Percentiles rank a stretch among this genome's conserved stretches.
These are phyloP conservation scores for Orbilia brochopaga DNA, from an alignment of 2,329 filamentous ascomycete genomes.

Conservation along the genomic window DNA sequence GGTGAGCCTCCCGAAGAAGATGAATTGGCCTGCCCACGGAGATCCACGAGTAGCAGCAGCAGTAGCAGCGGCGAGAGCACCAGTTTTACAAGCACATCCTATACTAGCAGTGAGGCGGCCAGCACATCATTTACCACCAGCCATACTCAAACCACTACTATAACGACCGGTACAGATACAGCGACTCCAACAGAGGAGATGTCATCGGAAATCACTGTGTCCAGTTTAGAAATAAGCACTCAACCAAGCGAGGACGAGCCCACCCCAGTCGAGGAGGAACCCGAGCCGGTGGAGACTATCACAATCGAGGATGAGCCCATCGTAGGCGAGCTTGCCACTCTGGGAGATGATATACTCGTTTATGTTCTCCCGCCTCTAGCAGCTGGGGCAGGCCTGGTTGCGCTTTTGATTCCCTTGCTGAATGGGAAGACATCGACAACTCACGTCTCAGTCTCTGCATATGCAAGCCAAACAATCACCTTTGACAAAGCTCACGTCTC, in stretches of 20 bases:
- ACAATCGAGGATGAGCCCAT: neutral
- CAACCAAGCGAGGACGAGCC: neutral
- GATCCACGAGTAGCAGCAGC: neutral
- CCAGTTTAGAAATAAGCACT: neutral
- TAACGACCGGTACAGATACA: neutral
- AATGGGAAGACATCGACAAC: conserved; percentile 7
- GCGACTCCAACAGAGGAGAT: neutral
- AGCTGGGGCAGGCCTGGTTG: neutral
- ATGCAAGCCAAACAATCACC: conserved; percentile 9
- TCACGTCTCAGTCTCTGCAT: neutral
- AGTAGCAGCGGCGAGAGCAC: neutral
- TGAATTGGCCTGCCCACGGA: no score
- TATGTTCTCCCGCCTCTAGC: conserved; percentile 1
- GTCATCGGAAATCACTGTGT: neutral
- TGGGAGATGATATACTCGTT: neutral
- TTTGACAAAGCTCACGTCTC: conserved; percentile 5
- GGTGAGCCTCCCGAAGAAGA: no score
- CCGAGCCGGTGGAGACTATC: neutral
- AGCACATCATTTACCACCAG: neutral
- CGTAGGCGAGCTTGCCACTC: neutral
- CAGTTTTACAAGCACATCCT: neutral
- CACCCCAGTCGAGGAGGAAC: neutral
- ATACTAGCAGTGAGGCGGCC: neutral
- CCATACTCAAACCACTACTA: neutral
- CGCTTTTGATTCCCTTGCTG: neutral